Base-by-base conservation (phyloP, 2,329 filamentous ascomycete genomes). In the Talaromyces sp. region DNA sequence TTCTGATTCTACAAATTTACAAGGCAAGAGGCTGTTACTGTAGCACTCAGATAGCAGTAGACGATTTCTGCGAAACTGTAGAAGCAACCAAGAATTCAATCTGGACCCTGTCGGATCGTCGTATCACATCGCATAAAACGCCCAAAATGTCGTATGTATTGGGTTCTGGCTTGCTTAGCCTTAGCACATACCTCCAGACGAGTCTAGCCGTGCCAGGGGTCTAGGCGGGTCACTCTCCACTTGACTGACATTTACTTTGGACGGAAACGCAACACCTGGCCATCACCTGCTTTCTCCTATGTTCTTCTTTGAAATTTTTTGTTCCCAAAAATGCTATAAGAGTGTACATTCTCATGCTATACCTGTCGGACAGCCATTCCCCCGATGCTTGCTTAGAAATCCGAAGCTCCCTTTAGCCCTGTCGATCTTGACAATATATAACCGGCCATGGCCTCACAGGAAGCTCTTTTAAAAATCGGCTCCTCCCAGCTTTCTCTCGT, bases 381-480 rank as follows among this genome's bases (percentile, higher is more conserved):
- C 10, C 28, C 45, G 45, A 48, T 10, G n/a, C 28, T 33, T 48
- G 45, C 45, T 48, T 48, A 48, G 45, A 48, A 48, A 48, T 48
- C 28, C 28, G 45, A 48, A 35, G 25, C 45, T 35, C 28, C 13
- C 45, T 21, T 15, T 48, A 48, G 28, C 5, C 5, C n/a, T 33
- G 45, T 48, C 28, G 17, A 48, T 21, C 45, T 48, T 25, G 2
- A 35, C 45, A n/a, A 48, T n/a, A n/a, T n/a, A 21, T 48, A 33
- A 9, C 28, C 28, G 28, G 45, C 28, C 45, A 48, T 48, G 45
- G 45, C 17, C 28, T 33, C 28, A 21, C 45, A 33, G 17, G 45
- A 13, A 48, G n/a, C 45, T 48, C 45, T 48, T 35, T 48, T 48
- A 48, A 48, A 35, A 33, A 9, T 35, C 28, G 45, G 33, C n/a